Base-by-base conservation (phyloP, 768 basidiomycete species). In the Mycena filopes region DNA sequence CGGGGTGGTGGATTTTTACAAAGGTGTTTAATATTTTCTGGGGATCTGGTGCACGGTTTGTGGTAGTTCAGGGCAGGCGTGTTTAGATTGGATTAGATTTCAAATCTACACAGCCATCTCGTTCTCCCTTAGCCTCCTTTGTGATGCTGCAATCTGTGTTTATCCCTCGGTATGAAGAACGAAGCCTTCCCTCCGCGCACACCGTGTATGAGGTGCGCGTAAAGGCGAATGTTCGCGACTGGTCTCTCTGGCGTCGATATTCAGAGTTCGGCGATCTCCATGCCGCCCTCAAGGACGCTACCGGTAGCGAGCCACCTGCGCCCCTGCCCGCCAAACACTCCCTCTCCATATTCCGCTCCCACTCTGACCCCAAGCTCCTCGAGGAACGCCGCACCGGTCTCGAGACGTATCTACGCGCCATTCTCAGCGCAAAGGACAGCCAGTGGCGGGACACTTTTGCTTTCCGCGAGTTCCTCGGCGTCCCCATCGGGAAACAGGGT, bases 221-320 rank as follows among this genome's bases (percentile, higher is more conserved):
- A 70, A 88, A 92, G 70, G 95, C 95, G 8, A 89, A 94, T 59
- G 93, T 95, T 29, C 90, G 93, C 65, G 91, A 94, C 74, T 98
- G 96, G 96, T 88, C 91, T 61, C 93, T 98, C 84, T 93, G 92
- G 89, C 84, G 92, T 62, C 92, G 97, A 53, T 99, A 98, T 80
- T 96, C 94, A 45, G 95, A 98, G 79, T 99, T 99, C 79, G 89
- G 86, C 73, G 89, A 94, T 71, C 88, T 99, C 9, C 87, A 96
- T 76, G 85, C 86, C 10, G 92, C 87, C 98, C 71, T 84, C 85
- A 28, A 90, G 38, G 64, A 91, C 74, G 86, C 89, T 36, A 9
- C 36, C n/a, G 86, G 87, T n/a, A 90, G 90, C 18, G 85, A 88
- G n/a, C 79, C 90, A 21, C 96, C 96, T 15, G 84, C 78, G 20